Evolutionary conservation across 208 protist genomes (phyloP).

Genomic region (Trypanosoma platydactyli): DNA sequence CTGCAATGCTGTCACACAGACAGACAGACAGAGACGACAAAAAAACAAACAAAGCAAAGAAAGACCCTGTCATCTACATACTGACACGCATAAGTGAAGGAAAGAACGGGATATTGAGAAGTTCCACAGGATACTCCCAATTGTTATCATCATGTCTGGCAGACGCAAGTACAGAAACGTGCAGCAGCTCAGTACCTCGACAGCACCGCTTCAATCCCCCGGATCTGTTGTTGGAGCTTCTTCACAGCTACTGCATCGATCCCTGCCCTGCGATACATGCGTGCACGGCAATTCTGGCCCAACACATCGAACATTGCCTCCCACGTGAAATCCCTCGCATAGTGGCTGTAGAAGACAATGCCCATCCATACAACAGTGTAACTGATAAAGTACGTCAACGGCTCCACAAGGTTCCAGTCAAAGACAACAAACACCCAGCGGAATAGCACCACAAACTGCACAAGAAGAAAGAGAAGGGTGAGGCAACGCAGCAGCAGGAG

Average conservation of each 20-base stretch:
- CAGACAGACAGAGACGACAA: not conserved
- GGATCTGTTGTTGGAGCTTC: slow-evolving; percentile 34
- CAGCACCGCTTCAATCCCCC: slow-evolving; percentile 37
- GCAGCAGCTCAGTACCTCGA: slow-evolving; percentile 22
- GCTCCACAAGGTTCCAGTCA: slow-evolving; percentile 88
- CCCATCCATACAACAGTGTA: slow-evolving; percentile 62
- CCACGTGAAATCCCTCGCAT: slow-evolving; percentile 58
- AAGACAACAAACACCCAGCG: slow-evolving; percentile 88
- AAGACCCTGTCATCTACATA: not conserved
- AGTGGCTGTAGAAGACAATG: slow-evolving; percentile 72
- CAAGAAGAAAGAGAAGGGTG: slow-evolving; percentile 38
- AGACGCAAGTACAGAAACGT: not conserved
- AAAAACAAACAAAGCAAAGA: too few species aligned
- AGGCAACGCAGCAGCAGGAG: slow-evolving; percentile 53
- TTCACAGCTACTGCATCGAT: slow-evolving; percentile 35
- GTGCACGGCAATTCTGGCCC: slow-evolving; percentile 26
- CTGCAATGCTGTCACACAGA: not conserved
- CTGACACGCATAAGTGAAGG: slow-evolving; percentile 1
- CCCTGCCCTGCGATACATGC: slow-evolving; percentile 40
- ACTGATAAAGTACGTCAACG: slow-evolving; percentile 81
- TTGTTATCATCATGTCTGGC: not conserved
- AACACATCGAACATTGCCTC: slow-evolving; percentile 48
- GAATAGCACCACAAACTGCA: slow-evolving; percentile 74
- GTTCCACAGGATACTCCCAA: not conserved
- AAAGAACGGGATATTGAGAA: slow-evolving; percentile 16